Conservation (phyloP, 192 early-diverging fungal species). For the Borealophlyctis nickersoniae region DNA sequence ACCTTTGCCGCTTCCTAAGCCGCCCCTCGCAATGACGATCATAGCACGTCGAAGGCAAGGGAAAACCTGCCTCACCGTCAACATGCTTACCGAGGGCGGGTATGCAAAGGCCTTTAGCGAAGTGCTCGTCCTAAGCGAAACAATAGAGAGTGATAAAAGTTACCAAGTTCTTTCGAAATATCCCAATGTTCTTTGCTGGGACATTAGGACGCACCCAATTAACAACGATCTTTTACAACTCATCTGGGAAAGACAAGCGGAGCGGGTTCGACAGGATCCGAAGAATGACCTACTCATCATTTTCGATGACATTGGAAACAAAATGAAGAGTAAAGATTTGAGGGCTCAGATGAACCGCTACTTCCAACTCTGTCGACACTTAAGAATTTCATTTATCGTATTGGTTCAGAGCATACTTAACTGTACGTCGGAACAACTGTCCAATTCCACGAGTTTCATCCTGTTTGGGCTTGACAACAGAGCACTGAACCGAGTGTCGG, state of each 20-base stretch:
- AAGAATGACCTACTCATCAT: neutral
- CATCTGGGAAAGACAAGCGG: neutral
- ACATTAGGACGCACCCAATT: neutral
- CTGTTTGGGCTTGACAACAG: neutral
- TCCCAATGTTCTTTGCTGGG: neutral
- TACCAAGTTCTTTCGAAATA: neutral
- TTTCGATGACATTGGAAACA: neutral
- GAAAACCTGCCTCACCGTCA: neutral
- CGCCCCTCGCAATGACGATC: neutral
- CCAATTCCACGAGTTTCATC: neutral
- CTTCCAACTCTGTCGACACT: neutral
- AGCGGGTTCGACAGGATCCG: neutral
- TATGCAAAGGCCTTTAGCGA: neutral
- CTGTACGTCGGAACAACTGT: neutral
- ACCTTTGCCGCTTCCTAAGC: neutral
- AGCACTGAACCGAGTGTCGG: neutral
- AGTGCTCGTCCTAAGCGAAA: neutral
- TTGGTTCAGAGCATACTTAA: neutral
- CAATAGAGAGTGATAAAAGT: neutral
- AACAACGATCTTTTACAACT: neutral
- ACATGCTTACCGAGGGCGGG: neutral
- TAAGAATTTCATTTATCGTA: neutral
- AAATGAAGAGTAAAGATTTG: neutral
- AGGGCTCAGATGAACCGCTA: neutral
- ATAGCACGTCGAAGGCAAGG: neutral